Percentiles rank a stretch among this genome's conserved stretches.
phyloP scores from a whole-genome alignment of 2,329 filamentous ascomycete species.

The Zasmidium angulare region DNA sequence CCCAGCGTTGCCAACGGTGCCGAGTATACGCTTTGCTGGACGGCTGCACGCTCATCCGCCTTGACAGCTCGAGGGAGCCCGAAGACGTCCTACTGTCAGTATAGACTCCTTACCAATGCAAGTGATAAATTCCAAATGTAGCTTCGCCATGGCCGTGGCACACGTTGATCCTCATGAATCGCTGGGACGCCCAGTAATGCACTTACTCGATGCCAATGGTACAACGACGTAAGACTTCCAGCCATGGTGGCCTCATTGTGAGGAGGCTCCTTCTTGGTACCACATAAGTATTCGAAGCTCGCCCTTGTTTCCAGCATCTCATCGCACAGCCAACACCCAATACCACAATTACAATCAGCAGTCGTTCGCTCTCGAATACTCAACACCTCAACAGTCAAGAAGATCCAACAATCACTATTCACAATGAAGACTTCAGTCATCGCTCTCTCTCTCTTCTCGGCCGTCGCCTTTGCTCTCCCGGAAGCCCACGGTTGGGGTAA shows the following conservation, averaged over 20 bases:
- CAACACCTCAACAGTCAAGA: conserved; percentile 4
- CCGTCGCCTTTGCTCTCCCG: conserved; percentile 19
- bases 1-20: conserved; percentile 19
- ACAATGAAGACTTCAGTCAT: conserved; percentile 24
- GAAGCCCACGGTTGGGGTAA: conserved; percentile 12
- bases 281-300: background rate
- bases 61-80: conserved; percentile 4
- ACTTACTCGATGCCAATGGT: background rate
- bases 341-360: background rate
- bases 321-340: background rate
- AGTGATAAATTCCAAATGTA: conserved; percentile 13
- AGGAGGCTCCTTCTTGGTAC: background rate
- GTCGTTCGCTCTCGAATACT: background rate
- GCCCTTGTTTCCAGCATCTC: background rate
- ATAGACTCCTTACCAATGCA: background rate
- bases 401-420: conserved; percentile 10
- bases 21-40: conserved; percentile 1
- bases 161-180: conserved; percentile 13
- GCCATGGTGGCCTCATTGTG: background rate
- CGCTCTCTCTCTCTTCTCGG: conserved; percentile 17
- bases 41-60: conserved; percentile 7
- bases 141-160: background rate
- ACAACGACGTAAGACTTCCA: background rate
- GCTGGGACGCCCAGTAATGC: conserved; percentile 1
- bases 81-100: conserved; percentile 3